Evolutionary conservation across 164 flowering plant species (phyloP), one percentile per base, ranked within the genome.

Genomic region (Vitis riparia): DNA sequence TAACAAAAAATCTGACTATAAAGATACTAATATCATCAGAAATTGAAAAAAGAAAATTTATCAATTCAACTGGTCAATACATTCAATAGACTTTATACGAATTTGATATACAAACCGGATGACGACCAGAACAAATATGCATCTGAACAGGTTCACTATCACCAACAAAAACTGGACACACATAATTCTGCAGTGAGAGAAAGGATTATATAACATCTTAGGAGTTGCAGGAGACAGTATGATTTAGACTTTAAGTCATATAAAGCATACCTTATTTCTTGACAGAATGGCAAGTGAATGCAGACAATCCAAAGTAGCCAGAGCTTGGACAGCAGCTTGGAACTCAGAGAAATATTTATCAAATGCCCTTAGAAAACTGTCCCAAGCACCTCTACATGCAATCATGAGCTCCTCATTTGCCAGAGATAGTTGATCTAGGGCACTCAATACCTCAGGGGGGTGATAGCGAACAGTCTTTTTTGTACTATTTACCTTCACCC

Each of bases 401-500:
- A 89, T 55, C 55, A 78, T 57, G 47, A 90, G 89, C 75, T 92
- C 87, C 79, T 92, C 99, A 77, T 79, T 88, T 72, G 91, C 91
- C 74, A 94, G 78, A 37, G 84, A 61, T 68, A 94, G 77, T 55
- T 78, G 81, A 59, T 91, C 97, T 60, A 94, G 76, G 63, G 88
- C 86, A 53, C 76, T 66, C 74, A 85, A 69, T 59, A 94, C 95
- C 78, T 94, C 97, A 19, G 97, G 97, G 16, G 99, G 89, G 74
- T 94, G 99, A 78, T 94, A 94, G 17, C 99, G 89, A 19, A 86
- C 79, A 19, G 88, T 82, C 75, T 90, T 94, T 72, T 90, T 94
- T 9, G 98, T 94, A 72, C 99, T 92, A 63, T 87, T 94, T 67
- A 94, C 83, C 83, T 89, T 94, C 55, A 87, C 81, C 99, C 99